Base-by-base conservation (phyloP, 2,329 filamentous ascomycete genomes). In the Phyllosticta citrichinensis region DNA sequence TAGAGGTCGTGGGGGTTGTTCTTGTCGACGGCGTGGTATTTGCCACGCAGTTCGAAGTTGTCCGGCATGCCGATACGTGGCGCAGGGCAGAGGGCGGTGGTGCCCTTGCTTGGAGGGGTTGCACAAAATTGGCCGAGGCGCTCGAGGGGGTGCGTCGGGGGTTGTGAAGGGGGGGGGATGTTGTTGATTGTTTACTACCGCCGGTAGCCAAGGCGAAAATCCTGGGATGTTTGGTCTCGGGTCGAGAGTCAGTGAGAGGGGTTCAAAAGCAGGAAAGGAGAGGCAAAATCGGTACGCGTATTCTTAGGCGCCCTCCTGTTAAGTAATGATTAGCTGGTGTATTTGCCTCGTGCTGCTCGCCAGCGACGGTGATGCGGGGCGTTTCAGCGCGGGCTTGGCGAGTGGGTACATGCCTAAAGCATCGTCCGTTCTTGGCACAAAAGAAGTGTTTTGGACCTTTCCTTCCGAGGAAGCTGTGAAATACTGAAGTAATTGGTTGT, bases 11-110 rank as follows among this genome's bases (percentile, higher is more conserved):
- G 40, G 40, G 40, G 20, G 20, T 35, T 51, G 14, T 55, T 11
- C 47, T 67, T 68, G 64, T 75, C 72, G 61, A 75, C 66, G 57
- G 67, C 66, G n/a, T 68, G 66, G 64, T 75, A 75, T 63, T 71
- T 73, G 67, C 72, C 72, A 27, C 71, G 71, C 61, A 73, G 65
- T 63, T 74, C 68, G 65, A 72, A 67, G 55, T 62, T 56, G 60
- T 62, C 19, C 17, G 55, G 60, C 60, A 62, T 62, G 12, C 30
- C 55, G n/a, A 5, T 30, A 5, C 27, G n/a, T 40, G 27, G 40
- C 5, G 33, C 20, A 47, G 40, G 40, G 40, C 40, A 47, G 12
- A 47, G 40, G 40, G 40, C 40, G 40, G 40, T 47, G 40, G 12
- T 47, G 17, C 40, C 40, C 40, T 47, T 47, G 40, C 17, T n/a